A percentile compares a stretch with the other conserved stretches of the same genome.
These are phyloP conservation scores for Ophiostoma piceae DNA, from an alignment of 2,329 filamentous ascomycete species.

Conservation along the genomic window DNA sequence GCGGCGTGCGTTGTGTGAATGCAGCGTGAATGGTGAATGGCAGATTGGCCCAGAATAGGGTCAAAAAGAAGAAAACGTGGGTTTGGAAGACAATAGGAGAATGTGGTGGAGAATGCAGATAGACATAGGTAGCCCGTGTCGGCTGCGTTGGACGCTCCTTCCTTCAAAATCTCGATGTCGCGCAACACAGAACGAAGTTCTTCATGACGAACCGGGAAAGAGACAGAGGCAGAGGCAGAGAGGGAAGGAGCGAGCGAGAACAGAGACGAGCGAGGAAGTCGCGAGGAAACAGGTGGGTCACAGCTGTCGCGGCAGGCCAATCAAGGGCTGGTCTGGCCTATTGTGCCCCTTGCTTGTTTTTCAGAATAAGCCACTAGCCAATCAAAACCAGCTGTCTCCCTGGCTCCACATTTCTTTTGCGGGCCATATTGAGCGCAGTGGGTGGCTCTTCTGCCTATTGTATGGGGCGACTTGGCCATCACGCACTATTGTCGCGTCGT, in stretches of 20 bases:
- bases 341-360: conserved; percentile 20
- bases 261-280: conserved; percentile 14
- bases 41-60: background rate
- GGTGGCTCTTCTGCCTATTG: conserved; percentile 7
- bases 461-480: conserved; percentile 11
- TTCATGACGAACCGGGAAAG: conserved; percentile 19
- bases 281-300: conserved; percentile 16
- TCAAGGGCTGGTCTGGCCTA: background rate
- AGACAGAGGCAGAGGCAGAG: conserved; percentile 12
- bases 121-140: background rate
- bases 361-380: background rate
- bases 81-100: background rate
- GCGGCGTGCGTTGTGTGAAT: background rate
- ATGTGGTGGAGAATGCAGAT: background rate
- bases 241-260: conserved; percentile 21
- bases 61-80: background rate
- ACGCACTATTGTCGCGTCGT: background rate
- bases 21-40: conserved; percentile 2
- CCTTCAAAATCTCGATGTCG: conserved; percentile 21
- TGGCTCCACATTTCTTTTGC: background rate
- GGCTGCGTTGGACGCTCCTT: conserved; percentile 19
- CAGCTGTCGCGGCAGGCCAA: conserved; percentile 16
- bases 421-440: conserved; percentile 8
- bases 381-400: conserved; percentile 1
- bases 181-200: conserved; percentile 20